Evolutionary conservation across 192 early-diverging fungal genomes (phyloP).

Genomic region (Podila epigama): DNA sequence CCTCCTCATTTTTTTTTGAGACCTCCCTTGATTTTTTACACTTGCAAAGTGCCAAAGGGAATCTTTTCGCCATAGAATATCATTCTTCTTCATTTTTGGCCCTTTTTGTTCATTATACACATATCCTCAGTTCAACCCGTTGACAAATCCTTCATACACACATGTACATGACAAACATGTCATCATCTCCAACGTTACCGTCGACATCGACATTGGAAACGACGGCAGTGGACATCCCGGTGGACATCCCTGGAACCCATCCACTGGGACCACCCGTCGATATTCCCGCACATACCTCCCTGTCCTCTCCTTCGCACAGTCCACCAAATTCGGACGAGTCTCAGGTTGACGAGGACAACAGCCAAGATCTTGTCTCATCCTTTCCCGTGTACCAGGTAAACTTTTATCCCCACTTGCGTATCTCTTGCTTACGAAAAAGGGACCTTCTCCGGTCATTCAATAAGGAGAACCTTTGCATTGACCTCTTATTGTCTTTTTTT

Average conservation of each 20-base stretch:
- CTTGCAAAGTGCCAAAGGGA: neutral
- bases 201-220: neutral
- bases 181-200: neutral
- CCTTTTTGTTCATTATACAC: neutral
- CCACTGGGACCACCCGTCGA: neutral
- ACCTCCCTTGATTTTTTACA: no score
- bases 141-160: no score
- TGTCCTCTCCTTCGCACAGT: no score
- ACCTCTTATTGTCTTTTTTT: no score
- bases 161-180: neutral
- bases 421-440: neutral
- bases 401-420: neutral
- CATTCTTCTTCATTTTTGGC: neutral
- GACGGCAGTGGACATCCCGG: no score
- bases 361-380: neutral
- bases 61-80: neutral
- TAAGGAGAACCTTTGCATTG: neutral
- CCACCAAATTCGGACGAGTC: neutral
- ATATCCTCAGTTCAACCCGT: neutral
- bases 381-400: constrained; percentile 1
- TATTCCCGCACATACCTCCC: neutral
- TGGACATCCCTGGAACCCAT: neutral
- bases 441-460: neutral
- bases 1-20: no score
- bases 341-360: neutral